phyloP scores from a whole-genome alignment of 2,329 filamentous ascomycete genomes.

The Pezicula radicicola region DNA sequence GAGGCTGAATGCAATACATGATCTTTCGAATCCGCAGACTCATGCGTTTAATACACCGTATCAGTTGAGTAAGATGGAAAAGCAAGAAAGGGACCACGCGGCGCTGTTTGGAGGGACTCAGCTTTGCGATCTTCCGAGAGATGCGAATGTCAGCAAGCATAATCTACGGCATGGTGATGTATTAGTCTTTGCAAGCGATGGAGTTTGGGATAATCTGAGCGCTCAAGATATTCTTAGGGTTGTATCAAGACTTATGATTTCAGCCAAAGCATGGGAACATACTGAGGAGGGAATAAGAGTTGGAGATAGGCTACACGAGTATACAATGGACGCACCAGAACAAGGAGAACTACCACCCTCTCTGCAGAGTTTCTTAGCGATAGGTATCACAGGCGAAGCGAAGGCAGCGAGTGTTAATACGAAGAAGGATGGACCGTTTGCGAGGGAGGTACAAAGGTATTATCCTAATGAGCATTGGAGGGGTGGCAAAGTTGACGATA shows the following conservation, averaged over 20 bases:
- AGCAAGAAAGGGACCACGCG: constrained; percentile 74
- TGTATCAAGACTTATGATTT: constrained; percentile 73
- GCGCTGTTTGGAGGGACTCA: constrained; percentile 79
- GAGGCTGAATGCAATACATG: constrained; percentile 79
- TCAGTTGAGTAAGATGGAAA: constrained; percentile 85
- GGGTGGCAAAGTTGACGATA: constrained; percentile 94
- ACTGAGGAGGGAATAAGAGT: constrained; percentile 61
- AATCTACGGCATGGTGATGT: constrained; percentile 85
- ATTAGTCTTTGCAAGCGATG: constrained; percentile 90
- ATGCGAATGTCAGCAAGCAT: constrained; percentile 78
- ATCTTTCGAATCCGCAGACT: constrained; percentile 81
- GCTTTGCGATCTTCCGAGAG: constrained; percentile 78
- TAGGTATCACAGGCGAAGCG: constrained; percentile 75
- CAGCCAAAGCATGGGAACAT: constrained; percentile 70
- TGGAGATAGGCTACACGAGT: constrained; percentile 52
- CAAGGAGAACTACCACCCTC: constrained; percentile 42
- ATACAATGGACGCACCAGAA: constrained; percentile 46
- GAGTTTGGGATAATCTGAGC: constrained; percentile 93
- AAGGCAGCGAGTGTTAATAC: constrained; percentile 81
- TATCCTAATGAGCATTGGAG: constrained; percentile 84
- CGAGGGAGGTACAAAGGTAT: constrained; percentile 86
- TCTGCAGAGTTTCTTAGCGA: constrained; percentile 76
- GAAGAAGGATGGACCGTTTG: constrained; percentile 86
- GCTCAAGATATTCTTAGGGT: constrained; percentile 84
- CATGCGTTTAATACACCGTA: constrained; percentile 98